Conservation (phyloP, 2,329 filamentous ascomycete genomes). For the Rhynchosporium agropyri region DNA sequence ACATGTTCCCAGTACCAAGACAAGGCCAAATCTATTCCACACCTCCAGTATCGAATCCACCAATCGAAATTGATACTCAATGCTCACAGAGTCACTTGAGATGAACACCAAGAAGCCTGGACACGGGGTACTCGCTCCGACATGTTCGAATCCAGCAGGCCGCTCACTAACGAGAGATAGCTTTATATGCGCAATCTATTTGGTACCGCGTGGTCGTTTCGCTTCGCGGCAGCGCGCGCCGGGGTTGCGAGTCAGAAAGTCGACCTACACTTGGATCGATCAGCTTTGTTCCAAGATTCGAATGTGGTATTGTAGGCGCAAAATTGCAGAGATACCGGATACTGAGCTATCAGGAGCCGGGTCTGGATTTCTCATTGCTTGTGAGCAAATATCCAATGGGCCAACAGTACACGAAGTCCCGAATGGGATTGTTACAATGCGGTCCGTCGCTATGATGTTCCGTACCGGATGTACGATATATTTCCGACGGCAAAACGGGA, state of each 20-base stretch:
- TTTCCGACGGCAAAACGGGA: conserved; percentile 7
- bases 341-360: too few species aligned
- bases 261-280: too few species aligned
- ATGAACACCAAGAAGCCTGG: background rate
- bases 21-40: background rate
- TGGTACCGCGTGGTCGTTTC: conserved; percentile 25
- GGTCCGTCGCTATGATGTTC: background rate
- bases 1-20: background rate
- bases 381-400: too few species aligned
- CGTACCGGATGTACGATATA: conserved; percentile 5
- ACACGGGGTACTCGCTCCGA: conserved; percentile 25
- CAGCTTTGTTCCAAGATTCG: too few species aligned
- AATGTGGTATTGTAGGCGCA: too few species aligned
- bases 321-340: too few species aligned
- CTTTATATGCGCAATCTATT: conserved; percentile 30
- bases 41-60: background rate
- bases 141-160: conserved; percentile 1
- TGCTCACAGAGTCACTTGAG: background rate
- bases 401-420: too few species aligned
- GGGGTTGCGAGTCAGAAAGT: background rate
- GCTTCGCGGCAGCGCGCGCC: background rate
- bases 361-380: too few species aligned
- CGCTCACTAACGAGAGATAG: background rate
- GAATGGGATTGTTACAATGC: background rate
- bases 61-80: conserved; percentile 1